These are phyloP conservation scores for Rhizopogon vesiculosus DNA, from an alignment of 768 basidiomycete species.

Conservation along the genomic window DNA sequence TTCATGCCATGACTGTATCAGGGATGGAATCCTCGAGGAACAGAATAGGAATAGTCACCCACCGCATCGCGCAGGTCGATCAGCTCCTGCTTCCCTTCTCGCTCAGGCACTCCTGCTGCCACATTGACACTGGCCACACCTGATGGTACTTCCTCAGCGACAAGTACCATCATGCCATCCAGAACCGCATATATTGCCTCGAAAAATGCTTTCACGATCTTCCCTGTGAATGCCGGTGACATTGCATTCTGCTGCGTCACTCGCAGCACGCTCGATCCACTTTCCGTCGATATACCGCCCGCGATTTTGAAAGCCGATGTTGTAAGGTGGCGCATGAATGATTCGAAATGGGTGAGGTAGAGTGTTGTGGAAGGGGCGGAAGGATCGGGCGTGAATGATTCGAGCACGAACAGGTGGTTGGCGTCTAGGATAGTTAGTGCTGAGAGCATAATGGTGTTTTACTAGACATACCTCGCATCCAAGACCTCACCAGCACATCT, in stretches of 20 bases:
- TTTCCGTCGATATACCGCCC: slow-evolving; percentile 61
- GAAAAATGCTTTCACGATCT: slow-evolving; percentile 81
- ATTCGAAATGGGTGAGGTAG: slow-evolving; percentile 72
- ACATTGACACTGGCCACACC: slow-evolving; percentile 33
- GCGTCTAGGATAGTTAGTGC: slow-evolving; percentile 54
- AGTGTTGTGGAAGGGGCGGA: slow-evolving; percentile 62
- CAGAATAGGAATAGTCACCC: slow-evolving; percentile 17
- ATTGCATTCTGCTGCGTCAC: slow-evolving; percentile 57
- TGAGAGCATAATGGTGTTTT: neutral
- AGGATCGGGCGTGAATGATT: slow-evolving; percentile 74
- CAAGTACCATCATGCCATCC: slow-evolving; percentile 80
- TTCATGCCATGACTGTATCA: slow-evolving; percentile 24
- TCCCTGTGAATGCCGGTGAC: slow-evolving; percentile 57
- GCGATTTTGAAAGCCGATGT: slow-evolving; percentile 77
- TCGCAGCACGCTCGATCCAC: slow-evolving; percentile 42
- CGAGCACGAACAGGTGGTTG: slow-evolving; percentile 74
- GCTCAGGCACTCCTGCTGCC: slow-evolving; percentile 22
- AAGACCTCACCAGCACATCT: slow-evolving; percentile 70
- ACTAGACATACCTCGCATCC: slow-evolving; percentile 69
- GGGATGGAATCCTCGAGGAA: neutral
- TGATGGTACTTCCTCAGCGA: slow-evolving; percentile 62
- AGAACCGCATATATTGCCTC: slow-evolving; percentile 83
- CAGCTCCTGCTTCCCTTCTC: slow-evolving; percentile 46
- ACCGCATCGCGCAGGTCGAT: slow-evolving; percentile 64
- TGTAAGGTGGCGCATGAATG: slow-evolving; percentile 76